Evolutionary conservation across 495 filamentous ascomycete species (phyloP).

Genomic region (Penicillium cosmopolitanum): DNA sequence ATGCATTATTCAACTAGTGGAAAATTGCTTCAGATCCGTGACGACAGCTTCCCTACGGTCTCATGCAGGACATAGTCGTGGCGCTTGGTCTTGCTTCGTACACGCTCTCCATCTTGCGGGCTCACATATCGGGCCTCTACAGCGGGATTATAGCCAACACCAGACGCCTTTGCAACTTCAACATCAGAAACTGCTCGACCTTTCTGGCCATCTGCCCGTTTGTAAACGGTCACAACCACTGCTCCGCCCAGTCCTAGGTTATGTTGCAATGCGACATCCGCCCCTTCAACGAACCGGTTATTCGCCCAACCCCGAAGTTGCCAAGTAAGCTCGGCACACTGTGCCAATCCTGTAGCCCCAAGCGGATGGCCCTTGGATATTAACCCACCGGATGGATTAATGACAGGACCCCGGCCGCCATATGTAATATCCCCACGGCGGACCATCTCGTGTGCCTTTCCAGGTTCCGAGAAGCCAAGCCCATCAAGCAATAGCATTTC

Average conservation of each 20-base stretch:
- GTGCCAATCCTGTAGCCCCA: constrained; percentile 87
- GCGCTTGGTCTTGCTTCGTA: constrained; percentile 28
- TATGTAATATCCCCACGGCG: constrained; percentile 89
- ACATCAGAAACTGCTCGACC: constrained; percentile 50
- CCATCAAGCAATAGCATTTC: constrained; percentile 86
- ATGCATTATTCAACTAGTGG: neutral
- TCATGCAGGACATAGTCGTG: constrained; percentile 28
- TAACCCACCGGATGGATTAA: constrained; percentile 90
- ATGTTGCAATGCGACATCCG: constrained; percentile 75
- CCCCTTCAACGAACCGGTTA: constrained; percentile 71
- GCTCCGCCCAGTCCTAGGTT: constrained; percentile 87
- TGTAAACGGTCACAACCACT: constrained; percentile 79
- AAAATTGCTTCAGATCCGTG: constrained; percentile 19
- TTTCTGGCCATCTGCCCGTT: constrained; percentile 66
- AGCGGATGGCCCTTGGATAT: constrained; percentile 95
- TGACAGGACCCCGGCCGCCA: constrained; percentile 70
- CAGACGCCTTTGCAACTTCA: constrained; percentile 55
- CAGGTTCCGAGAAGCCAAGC: constrained; percentile 71
- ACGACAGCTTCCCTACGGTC: constrained; percentile 23
- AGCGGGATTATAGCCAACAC: constrained; percentile 82
- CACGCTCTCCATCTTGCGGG: constrained; percentile 29
- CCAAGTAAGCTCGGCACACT: constrained; percentile 94
- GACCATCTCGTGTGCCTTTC: constrained; percentile 90
- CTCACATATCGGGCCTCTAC: constrained; percentile 58
- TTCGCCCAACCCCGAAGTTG: constrained; percentile 94